Evolutionary conservation across 2,329 filamentous ascomycete genomes (phyloP).

Genomic region (Talaromyces sp.): DNA sequence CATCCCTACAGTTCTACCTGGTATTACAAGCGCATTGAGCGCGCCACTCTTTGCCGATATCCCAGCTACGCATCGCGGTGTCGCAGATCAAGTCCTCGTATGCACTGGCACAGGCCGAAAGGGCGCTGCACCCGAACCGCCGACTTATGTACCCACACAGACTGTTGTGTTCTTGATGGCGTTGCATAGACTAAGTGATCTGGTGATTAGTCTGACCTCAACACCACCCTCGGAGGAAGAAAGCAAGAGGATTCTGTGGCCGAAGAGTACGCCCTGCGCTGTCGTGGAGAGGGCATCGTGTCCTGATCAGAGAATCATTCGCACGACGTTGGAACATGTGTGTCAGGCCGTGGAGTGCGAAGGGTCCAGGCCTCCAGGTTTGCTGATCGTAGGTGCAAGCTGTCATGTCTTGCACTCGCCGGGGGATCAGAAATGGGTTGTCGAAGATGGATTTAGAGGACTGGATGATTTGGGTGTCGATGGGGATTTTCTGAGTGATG

Average conservation of each 20-base stretch:
- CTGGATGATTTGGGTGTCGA: slow-evolving; percentile 54
- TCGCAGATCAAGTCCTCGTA: slow-evolving; percentile 90
- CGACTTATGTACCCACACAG: slow-evolving; percentile 69
- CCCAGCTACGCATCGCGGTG: slow-evolving; percentile 81
- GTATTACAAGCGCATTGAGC: slow-evolving; percentile 82
- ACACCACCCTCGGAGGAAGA: neutral
- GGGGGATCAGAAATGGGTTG: slow-evolving; percentile 66
- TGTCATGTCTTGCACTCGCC: slow-evolving; percentile 72
- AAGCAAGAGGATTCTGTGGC: slow-evolving; percentile 53
- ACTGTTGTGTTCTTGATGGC: slow-evolving; percentile 96
- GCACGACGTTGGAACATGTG: slow-evolving; percentile 78
- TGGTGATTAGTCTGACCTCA: slow-evolving; percentile 67
- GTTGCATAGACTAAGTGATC: slow-evolving; percentile 72
- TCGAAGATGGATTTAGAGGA: slow-evolving; percentile 82
- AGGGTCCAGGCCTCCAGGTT: slow-evolving; percentile 81
- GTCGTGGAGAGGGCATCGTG: slow-evolving; percentile 93
- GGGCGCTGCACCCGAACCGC: slow-evolving; percentile 76
- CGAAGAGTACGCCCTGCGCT: slow-evolving; percentile 75
- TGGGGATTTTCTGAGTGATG: slow-evolving; percentile 20
- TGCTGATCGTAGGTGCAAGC: slow-evolving; percentile 79
- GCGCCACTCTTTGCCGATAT: slow-evolving; percentile 87
- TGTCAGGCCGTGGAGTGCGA: slow-evolving; percentile 81
- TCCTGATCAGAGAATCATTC: slow-evolving; percentile 86
- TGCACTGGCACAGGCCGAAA: slow-evolving; percentile 95
- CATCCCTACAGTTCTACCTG: slow-evolving; percentile 72